A percentile compares a stretch with the other conserved stretches of the same genome.
phyloP scores from a whole-genome alignment of 176 grass and related monocot species.

The Calamus simplicifolius region DNA sequence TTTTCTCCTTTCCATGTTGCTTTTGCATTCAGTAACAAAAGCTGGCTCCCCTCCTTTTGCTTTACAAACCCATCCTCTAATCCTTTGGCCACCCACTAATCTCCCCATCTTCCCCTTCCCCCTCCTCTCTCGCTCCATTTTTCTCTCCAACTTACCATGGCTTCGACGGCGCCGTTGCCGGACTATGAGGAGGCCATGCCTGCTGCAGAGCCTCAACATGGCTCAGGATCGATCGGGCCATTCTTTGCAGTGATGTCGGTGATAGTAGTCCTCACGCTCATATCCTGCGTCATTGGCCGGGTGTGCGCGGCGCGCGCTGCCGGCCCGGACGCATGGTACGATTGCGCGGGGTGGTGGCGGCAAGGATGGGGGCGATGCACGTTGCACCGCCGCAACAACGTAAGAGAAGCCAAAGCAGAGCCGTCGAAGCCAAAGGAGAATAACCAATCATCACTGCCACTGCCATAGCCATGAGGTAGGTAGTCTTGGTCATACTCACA shows the following conservation, averaged over 20 bases:
- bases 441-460: slow-evolving; percentile 6
- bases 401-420: slow-evolving; percentile 29
- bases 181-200: slow-evolving; percentile 15
- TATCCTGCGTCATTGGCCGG: slow-evolving; percentile 61
- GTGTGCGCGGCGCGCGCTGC: neutral
- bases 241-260: slow-evolving; percentile 58
- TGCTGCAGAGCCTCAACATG: slow-evolving; percentile 3
- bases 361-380: too few species aligned
- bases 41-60: slow-evolving; percentile 7
- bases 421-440: slow-evolving; percentile 1
- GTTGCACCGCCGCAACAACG: neutral
- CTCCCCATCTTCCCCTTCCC: too few species aligned
- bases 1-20: slow-evolving; percentile 31
- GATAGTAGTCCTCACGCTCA: slow-evolving; percentile 44
- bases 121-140: too few species aligned
- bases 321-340: too few species aligned
- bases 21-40: slow-evolving; percentile 46
- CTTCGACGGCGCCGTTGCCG: slow-evolving; percentile 35
- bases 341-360: too few species aligned
- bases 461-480: slow-evolving; percentile 53
- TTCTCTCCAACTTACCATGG: neutral
- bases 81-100: too few species aligned
- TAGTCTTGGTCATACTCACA: too few species aligned
- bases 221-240: slow-evolving; percentile 37
- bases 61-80: too few species aligned